Evolutionary conservation across 352 stramenopile species (phyloP).

Genomic region (Achlya hypogyna): DNA sequence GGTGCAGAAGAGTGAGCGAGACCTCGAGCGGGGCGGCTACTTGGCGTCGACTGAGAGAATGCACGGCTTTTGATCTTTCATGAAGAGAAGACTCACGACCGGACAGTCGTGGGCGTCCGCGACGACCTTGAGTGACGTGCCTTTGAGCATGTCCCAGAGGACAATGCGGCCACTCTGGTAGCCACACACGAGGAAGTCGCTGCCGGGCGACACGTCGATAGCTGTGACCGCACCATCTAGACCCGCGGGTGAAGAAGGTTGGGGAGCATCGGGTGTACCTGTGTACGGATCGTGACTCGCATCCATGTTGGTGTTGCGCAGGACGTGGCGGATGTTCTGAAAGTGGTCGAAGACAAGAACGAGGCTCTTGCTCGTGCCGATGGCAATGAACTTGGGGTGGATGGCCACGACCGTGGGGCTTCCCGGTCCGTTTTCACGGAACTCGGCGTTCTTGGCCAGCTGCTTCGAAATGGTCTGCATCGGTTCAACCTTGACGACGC

Average conservation of each 20-base stretch:
- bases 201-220: constrained; percentile 79
- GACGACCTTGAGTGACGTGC: constrained; percentile 83
- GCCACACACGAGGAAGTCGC: constrained; percentile 88
- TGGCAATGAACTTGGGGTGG: constrained; percentile 95
- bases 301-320: constrained; percentile 15
- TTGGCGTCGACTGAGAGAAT: constrained; percentile 78
- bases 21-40: constrained; percentile 19
- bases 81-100: constrained; percentile 74
- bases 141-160: constrained; percentile 95
- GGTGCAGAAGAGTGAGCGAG: not conserved
- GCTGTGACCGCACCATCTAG: constrained; percentile 70
- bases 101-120: constrained; percentile 85
- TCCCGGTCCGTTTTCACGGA: constrained; percentile 83
- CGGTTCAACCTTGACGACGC: constrained; percentile 83
- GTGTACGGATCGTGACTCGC: constrained; percentile 15
- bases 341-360: constrained; percentile 96
- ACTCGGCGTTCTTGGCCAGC: constrained; percentile 87
- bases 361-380: constrained; percentile 90
- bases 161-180: constrained; percentile 90
- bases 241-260: not conserved
- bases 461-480: constrained; percentile 86
- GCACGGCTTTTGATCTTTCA: constrained; percentile 81
- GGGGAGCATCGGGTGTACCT: not conserved
- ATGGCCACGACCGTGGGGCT: constrained; percentile 90
- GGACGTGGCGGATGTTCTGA: constrained; percentile 66